phyloP scores from a whole-genome alignment of 257 asterid genomes.

The Hygrophila difformis region DNA sequence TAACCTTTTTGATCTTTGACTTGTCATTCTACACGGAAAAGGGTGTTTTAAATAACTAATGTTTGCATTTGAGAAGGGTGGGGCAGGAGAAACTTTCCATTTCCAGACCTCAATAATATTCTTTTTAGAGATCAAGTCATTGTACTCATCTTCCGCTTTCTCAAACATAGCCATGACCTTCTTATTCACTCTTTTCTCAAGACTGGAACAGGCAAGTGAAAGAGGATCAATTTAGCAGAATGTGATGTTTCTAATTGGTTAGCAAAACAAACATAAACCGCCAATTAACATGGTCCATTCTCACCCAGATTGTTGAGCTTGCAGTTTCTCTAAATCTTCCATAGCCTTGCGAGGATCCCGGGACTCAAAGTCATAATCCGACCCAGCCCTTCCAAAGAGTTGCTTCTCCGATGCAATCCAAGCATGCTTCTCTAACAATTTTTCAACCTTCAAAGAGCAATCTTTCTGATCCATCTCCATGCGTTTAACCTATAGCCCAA shows the following conservation, averaged over 20 bases:
- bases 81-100: conserved; percentile 5
- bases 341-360: conserved; percentile 64
- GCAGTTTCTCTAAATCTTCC: conserved; percentile 65
- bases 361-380: conserved; percentile 88
- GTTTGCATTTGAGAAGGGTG: no score
- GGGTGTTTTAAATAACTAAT: conserved; percentile 19
- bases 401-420: conserved; percentile 96
- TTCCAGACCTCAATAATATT: conserved; percentile 78
- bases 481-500: conserved; percentile 57
- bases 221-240: conserved; percentile 10
- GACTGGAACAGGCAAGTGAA: conserved; percentile 37
- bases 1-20: conserved; percentile 85
- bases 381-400: conserved; percentile 80
- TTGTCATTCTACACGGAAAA: conserved; percentile 66
- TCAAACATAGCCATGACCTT: conserved; percentile 98
- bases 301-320: conserved; percentile 88
- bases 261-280: conserved; percentile 1
- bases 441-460: conserved; percentile 76
- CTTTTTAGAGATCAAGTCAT: conserved; percentile 82
- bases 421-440: conserved; percentile 76
- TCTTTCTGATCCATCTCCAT: conserved; percentile 87
- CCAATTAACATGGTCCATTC: conserved; percentile 17
- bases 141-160: conserved; percentile 97
- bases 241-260: conserved; percentile 4
- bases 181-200: conserved; percentile 97